These are phyloP conservation scores for Aspergillus sp. DNA, from an alignment of 2,329 filamentous ascomycete genomes.

Conservation along the genomic window DNA sequence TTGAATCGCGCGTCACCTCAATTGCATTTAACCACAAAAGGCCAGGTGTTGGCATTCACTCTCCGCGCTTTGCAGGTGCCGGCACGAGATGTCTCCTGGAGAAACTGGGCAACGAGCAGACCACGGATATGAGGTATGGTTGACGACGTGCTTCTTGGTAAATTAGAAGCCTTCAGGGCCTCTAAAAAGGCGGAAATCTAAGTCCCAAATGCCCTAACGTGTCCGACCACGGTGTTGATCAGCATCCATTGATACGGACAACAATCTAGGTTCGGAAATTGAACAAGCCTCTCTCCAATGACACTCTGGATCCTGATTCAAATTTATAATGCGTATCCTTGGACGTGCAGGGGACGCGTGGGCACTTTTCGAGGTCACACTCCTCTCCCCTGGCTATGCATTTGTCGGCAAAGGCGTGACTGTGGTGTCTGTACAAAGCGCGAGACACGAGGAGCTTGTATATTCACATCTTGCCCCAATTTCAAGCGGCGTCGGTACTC, in stretches of 20 bases:
- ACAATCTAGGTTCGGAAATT: constrained; percentile 11
- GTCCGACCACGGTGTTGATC: constrained; percentile 33
- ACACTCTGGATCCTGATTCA: constrained; percentile 3
- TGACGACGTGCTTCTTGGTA: constrained; percentile 6
- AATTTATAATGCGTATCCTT: constrained; percentile 23
- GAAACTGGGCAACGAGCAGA: constrained; percentile 5
- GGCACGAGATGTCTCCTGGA: constrained; percentile 7
- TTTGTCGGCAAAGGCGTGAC: constrained; percentile 29
- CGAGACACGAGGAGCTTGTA: constrained; percentile 24
- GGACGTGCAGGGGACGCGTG: constrained; percentile 25
- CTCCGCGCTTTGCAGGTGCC: constrained; percentile 26
- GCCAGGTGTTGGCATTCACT: constrained; percentile 35
- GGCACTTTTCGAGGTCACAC: constrained; percentile 31
- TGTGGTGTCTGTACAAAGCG: constrained; percentile 19
- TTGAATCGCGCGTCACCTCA: constrained; percentile 6
- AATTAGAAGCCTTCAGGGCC: constrained; percentile 40
- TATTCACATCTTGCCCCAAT: constrained; percentile 24
- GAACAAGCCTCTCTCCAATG: constrained; percentile 9
- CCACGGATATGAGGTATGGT: neutral
- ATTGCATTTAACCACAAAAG: constrained; percentile 35
- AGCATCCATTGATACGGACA: constrained; percentile 18
- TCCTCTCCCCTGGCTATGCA: constrained; percentile 31
- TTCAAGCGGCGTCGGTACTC: constrained; percentile 27
- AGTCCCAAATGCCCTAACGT: constrained; percentile 45
- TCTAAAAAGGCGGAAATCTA: constrained; percentile 33